Conservation (phyloP, 495 filamentous ascomycete genomes). For the Neurospora tetraspora region DNA sequence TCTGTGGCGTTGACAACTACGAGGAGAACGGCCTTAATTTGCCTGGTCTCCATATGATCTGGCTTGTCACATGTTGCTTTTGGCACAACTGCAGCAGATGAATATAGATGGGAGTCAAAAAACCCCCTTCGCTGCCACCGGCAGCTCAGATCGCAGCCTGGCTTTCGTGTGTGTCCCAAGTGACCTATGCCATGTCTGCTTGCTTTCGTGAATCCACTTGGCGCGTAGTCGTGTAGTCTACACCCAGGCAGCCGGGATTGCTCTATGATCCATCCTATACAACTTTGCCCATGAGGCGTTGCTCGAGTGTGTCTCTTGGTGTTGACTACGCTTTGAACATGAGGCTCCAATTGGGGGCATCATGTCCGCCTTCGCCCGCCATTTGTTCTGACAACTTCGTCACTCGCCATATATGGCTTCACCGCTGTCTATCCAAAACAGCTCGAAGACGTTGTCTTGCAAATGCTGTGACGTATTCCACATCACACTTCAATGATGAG, state of each 20-base stretch:
- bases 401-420: neutral
- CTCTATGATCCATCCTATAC: neutral
- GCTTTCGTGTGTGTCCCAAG: neutral
- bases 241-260: neutral
- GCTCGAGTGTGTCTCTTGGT: neutral
- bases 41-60: conserved; percentile 55
- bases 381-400: neutral
- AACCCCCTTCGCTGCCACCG: conserved; percentile 1
- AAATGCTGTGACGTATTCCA: neutral
- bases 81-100: conserved; percentile 38
- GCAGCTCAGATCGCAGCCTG: neutral
- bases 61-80: conserved; percentile 43
- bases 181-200: neutral
- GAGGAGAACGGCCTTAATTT: conserved; percentile 54
- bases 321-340: neutral
- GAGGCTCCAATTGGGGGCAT: neutral
- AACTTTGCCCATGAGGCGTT: neutral
- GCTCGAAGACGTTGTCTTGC: neutral
- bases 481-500: neutral
- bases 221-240: neutral
- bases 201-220: neutral
- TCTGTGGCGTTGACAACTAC: conserved; percentile 53
- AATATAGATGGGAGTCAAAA: conserved; percentile 26
- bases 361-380: neutral
- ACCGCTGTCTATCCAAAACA: neutral